Evolutionary conservation across 2,329 filamentous ascomycete genomes (phyloP), one percentile per base, ranked within the genome.

Genomic region (Neofusicoccum cordaticola): DNA sequence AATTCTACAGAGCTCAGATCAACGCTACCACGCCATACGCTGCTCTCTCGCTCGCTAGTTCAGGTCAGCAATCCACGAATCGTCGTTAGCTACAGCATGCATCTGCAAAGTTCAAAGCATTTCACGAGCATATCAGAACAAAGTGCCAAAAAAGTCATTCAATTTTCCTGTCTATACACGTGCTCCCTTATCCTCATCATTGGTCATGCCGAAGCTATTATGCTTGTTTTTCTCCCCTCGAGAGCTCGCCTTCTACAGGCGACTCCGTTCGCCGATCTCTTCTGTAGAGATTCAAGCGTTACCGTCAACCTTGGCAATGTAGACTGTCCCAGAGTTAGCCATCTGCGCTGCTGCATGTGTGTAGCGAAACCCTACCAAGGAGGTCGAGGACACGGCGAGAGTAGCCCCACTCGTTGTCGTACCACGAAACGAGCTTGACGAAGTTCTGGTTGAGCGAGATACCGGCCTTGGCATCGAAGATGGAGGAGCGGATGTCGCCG

Each of bases 391-490:
- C 81, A 80, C 81, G 95, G 85, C 93, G 56, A 12, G 56, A 60
- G 56, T 60, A 60, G 93, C 93, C 95, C 93, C 93, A 97, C 88
- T 98, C 94, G 87, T 98, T 98, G 87, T 97, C 93, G 84, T 97
- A 97, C 95, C 94, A 98, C 76, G 89, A 89, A 80, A 97, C 90
- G 69, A 99, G 88, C 91, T 99, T 99, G 87, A 97, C 89, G 81
- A 98, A 98, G 89, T 97, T 93, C 77, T 93, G 83, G 89, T 98
- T 99, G 75, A 99, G 90, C 71, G 93, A 91, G 83, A 99, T 98
- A 87, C 95, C 95, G 68, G 95, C 95, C 90, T 97, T 96, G 82
- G 93, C 93, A 81, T 99, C 95, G 83, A 99, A 97, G 88, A 98
- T 96, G 84, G 93, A 97, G 72, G 93, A 97, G 88, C 88, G 83